phyloP scores from a whole-genome alignment of 306 rosid genomes.

The Myrica gale region DNA sequence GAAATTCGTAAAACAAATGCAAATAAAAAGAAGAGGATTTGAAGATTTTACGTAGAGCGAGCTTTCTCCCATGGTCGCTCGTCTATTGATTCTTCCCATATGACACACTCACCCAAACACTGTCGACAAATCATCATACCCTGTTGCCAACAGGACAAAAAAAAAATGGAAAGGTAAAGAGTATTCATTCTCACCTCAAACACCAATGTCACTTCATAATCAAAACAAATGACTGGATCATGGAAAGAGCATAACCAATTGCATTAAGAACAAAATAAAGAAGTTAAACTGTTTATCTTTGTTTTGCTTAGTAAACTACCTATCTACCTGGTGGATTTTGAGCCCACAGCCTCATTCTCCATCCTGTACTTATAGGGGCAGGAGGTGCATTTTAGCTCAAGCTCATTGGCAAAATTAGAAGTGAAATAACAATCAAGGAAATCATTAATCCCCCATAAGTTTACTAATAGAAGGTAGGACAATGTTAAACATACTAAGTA shows the following conservation, averaged over 20 bases:
- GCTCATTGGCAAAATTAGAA: neutral
- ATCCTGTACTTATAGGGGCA: neutral
- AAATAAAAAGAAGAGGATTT: neutral
- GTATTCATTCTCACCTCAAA: constrained; percentile 17
- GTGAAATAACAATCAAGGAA: neutral
- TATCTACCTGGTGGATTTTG: neutral
- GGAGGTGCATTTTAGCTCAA: neutral
- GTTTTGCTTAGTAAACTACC: neutral
- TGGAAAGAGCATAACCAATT: constrained; percentile 14
- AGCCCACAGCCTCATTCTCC: neutral
- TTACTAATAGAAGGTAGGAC: neutral
- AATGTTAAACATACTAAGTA: neutral
- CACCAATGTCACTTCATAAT: constrained; percentile 14
- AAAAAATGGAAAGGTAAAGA: constrained; percentile 11
- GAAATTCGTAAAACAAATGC: neutral
- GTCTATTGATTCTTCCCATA: constrained; percentile 95
- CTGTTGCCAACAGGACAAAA: constrained; percentile 38
- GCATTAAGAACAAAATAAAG: neutral
- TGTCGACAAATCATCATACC: constrained; percentile 85
- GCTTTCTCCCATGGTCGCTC: constrained; percentile 96
- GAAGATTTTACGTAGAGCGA: constrained; percentile 57
- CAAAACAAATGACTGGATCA: constrained; percentile 9
- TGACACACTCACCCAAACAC: constrained; percentile 85
- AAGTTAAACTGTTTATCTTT: neutral
- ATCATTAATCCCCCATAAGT: neutral